Evolutionary conservation across 2,329 filamentous ascomycete species (phyloP).

Genomic region (Penicillium nordicum): DNA sequence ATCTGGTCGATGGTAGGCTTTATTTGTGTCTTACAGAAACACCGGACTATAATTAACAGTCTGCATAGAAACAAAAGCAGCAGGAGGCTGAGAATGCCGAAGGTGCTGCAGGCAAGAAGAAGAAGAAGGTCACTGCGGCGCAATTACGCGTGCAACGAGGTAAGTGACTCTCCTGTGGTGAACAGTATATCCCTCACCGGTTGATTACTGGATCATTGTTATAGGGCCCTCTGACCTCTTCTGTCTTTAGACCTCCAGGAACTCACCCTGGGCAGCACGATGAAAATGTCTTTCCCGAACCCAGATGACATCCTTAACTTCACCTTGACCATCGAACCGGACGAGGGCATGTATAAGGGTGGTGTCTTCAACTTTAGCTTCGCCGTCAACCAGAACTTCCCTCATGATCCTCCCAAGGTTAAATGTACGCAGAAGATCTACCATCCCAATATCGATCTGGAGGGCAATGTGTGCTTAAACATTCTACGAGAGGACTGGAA

Average conservation of each 20-base stretch:
- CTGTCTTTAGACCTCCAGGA: conserved; percentile 44
- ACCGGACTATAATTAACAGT: conserved; percentile 17
- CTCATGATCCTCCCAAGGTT: conserved; percentile 95
- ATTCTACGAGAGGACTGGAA: conserved; percentile 99
- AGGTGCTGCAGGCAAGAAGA: conserved; percentile 74
- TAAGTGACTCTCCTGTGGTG: conserved; percentile 39
- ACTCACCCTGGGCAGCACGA: conserved; percentile 51
- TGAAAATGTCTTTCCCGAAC: conserved; percentile 56
- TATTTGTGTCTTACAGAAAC: neutral
- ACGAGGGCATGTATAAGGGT: conserved; percentile 74
- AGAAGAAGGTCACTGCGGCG: conserved; percentile 98
- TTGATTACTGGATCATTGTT: neutral
- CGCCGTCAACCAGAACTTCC: conserved; percentile 89
- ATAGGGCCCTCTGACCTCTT: neutral
- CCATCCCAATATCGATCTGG: conserved; percentile 96
- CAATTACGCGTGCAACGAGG: conserved; percentile 96
- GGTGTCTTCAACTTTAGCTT: conserved; percentile 89
- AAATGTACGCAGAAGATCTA: conserved; percentile 98
- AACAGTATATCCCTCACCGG: neutral
- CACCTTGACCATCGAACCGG: conserved; percentile 48
- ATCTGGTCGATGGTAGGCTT: conserved; percentile 93
- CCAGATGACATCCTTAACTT: conserved; percentile 59
- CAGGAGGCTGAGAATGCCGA: conserved; percentile 94
- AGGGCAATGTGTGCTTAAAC: conserved; percentile 97
- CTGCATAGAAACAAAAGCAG: conserved; percentile 66